Evolutionary conservation across 2,329 filamentous ascomycete genomes (phyloP).

Genomic region (Exophiala oligosperma): DNA sequence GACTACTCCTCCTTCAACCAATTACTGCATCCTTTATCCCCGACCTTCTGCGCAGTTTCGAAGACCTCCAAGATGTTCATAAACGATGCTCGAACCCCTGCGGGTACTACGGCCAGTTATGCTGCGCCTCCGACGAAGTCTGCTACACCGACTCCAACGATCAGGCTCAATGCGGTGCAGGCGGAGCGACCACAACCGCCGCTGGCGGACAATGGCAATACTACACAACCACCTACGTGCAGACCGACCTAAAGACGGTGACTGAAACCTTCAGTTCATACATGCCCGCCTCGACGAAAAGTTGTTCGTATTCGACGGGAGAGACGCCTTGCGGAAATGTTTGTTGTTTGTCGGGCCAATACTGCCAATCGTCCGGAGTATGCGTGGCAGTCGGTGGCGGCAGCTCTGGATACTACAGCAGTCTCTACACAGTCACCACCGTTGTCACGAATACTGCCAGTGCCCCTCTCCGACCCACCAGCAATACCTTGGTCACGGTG

Average conservation of each 20-base stretch:
- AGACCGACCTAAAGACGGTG: slow-evolving; percentile 55
- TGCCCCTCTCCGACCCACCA: slow-evolving; percentile 46
- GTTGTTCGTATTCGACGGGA: slow-evolving; percentile 50
- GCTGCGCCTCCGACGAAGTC: slow-evolving; percentile 46
- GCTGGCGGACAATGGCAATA: slow-evolving; percentile 49
- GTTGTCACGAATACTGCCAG: slow-evolving; percentile 34
- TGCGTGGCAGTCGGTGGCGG: slow-evolving; percentile 35
- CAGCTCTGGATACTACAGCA: slow-evolving; percentile 32
- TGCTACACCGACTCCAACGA: slow-evolving; percentile 52
- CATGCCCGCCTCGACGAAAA: slow-evolving; percentile 25
- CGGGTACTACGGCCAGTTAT: slow-evolving; percentile 53
- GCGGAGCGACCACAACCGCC: slow-evolving; percentile 21
- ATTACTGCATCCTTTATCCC: slow-evolving; percentile 27
- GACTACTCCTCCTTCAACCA: slow-evolving; percentile 18
- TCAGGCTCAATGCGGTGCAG: slow-evolving; percentile 49
- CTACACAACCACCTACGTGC: slow-evolving; percentile 58
- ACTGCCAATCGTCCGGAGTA: slow-evolving; percentile 40
- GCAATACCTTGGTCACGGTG: slow-evolving; percentile 42
- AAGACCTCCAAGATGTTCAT: slow-evolving; percentile 25
- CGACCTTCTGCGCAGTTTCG: slow-evolving; percentile 25
- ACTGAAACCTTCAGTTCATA: slow-evolving; percentile 56
- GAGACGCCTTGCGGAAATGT: slow-evolving; percentile 45
- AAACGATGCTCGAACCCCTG: slow-evolving; percentile 50
- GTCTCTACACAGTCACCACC: slow-evolving; percentile 40
- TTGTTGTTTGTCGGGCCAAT: slow-evolving; percentile 47